A percentile compares a stretch with the other conserved stretches of the same genome.
These are phyloP conservation scores for Sungouiozyma ichnusensis DNA, from an alignment of 805 yeast species.

Conservation along the genomic window DNA sequence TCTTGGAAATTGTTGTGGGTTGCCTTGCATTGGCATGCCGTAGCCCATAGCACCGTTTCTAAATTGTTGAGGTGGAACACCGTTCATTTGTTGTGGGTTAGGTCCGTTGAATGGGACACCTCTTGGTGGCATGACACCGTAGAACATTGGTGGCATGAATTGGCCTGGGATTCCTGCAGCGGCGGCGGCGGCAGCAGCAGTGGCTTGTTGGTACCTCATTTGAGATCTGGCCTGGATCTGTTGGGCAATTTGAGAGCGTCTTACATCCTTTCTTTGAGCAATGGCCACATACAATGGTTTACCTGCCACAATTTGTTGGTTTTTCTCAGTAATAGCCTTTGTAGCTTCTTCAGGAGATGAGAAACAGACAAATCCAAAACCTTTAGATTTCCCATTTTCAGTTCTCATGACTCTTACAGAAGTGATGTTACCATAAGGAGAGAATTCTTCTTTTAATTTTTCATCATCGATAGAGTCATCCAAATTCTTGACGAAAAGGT, in stretches of 20 bases:
- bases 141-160: conserved; percentile 33
- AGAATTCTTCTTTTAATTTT: conserved; percentile 80
- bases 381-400: conserved; percentile 90
- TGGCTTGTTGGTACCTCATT: conserved; percentile 96
- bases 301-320: conserved; percentile 88
- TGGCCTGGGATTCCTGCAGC: conserved; percentile 33
- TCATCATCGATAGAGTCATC: conserved; percentile 91
- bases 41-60: conserved; percentile 66
- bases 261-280: conserved; percentile 97
- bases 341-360: conserved; percentile 98
- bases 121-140: conserved; percentile 63
- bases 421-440: conserved; percentile 88
- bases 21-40: conserved; percentile 69
- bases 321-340: conserved; percentile 96
- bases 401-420: conserved; percentile 95
- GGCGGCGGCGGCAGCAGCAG: conserved; percentile 39
- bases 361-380: conserved; percentile 98
- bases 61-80: conserved; percentile 58
- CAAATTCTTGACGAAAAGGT: conserved; percentile 92
- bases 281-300: conserved; percentile 97
- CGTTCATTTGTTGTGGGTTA: conserved; percentile 72
- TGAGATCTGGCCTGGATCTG: conserved; percentile 97
- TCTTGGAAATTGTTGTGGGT: conserved; percentile 46
- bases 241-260: conserved; percentile 94
- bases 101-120: conserved; percentile 73